These are phyloP conservation scores for Niveomyces coronatus DNA, from an alignment of 2,329 filamentous ascomycete genomes.

Conservation along the genomic window DNA sequence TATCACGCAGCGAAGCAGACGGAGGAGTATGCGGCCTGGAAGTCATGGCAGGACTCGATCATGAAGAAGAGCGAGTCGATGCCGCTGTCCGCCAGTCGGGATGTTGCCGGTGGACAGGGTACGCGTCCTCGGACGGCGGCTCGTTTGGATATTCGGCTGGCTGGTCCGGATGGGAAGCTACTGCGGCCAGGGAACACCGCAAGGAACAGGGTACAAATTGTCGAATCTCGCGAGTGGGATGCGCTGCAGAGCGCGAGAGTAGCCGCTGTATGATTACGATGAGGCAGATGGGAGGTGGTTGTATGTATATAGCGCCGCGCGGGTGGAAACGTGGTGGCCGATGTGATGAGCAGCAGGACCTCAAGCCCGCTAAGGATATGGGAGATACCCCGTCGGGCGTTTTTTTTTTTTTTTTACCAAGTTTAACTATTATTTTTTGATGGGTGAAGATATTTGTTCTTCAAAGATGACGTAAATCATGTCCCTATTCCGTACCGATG, in stretches of 20 bases:
- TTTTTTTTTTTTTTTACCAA: conserved; percentile 4
- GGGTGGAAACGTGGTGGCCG: background rate
- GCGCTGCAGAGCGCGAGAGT: conserved; percentile 35
- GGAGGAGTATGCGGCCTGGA: conserved; percentile 56
- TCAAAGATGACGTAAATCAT: no score
- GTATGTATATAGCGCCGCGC: no score
- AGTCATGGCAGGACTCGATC: conserved; percentile 45
- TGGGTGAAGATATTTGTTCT: conserved; percentile 1
- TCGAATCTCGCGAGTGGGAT: conserved; percentile 46
- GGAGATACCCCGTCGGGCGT: conserved; percentile 6
- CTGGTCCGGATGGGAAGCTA: conserved; percentile 31
- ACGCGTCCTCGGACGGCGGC: conserved; percentile 26
- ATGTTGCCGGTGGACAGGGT: conserved; percentile 11
- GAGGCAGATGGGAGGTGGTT: conserved; percentile 7
- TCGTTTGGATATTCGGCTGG: conserved; percentile 40
- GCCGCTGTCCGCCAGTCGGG: background rate
- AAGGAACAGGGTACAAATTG: conserved; percentile 37
- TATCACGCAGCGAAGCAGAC: conserved; percentile 56
- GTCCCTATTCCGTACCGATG: background rate
- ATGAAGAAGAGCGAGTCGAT: conserved; percentile 40
- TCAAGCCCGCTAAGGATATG: conserved; percentile 2
- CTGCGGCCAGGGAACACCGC: conserved; percentile 25
- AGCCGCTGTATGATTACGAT: conserved; percentile 17
- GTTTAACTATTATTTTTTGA: conserved; percentile 1
- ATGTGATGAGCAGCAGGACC: background rate